Evolutionary conservation across 306 rosid species (phyloP).

Genomic region (Dalbergia oliveri): DNA sequence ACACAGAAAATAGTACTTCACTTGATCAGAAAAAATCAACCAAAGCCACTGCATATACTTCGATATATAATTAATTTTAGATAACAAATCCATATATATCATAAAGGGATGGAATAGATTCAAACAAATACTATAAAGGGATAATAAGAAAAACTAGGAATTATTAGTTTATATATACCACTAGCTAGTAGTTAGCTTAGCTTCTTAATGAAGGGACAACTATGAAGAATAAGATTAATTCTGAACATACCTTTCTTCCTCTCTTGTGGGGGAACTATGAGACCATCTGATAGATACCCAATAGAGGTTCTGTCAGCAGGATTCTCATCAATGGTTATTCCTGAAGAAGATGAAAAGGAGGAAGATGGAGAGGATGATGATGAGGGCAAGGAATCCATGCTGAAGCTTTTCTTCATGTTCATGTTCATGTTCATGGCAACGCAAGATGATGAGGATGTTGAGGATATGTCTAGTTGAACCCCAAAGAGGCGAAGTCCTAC

Average conservation of each 20-base stretch:
- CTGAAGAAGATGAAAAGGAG: constrained; percentile 52
- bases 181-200: too few species aligned
- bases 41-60: not conserved
- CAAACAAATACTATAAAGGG: not conserved
- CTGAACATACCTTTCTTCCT: constrained; percentile 63
- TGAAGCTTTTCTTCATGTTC: constrained; percentile 63
- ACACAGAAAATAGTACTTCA: too few species aligned
- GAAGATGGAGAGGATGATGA: constrained; percentile 58
- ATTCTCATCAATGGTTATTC: constrained; percentile 49
- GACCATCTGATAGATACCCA: constrained; percentile 79
- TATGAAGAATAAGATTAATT: not conserved
- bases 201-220: not conserved
- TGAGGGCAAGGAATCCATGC: constrained; percentile 64
- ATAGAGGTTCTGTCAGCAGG: constrained; percentile 40
- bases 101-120: not conserved
- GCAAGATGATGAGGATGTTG: constrained; percentile 38
- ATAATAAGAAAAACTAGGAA: too few species aligned
- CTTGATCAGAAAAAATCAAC: not conserved
- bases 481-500: constrained; percentile 72
- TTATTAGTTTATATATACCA: too few species aligned
- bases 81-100: not conserved
- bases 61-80: not conserved
- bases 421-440: constrained; percentile 42
- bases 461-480: constrained; percentile 60
- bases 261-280: constrained; percentile 57